Evolutionary conservation across 2,329 filamentous ascomycete species (phyloP).

Genomic region (Apiospora rasikravindrae): DNA sequence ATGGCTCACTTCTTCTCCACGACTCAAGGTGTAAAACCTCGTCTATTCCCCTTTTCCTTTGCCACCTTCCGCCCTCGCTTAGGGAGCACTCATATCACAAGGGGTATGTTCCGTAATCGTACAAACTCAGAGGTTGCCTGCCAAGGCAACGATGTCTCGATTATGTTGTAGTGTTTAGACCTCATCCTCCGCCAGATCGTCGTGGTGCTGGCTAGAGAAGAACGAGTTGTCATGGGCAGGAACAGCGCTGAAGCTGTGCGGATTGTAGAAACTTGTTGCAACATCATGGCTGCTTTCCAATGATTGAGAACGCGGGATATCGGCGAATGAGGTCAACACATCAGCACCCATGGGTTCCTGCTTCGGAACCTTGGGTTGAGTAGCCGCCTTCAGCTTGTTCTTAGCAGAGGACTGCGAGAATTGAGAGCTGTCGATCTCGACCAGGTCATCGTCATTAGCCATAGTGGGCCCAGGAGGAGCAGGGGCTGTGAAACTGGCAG

Average conservation of each 20-base stretch:
- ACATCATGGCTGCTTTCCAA: background rate
- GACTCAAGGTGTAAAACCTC: background rate
- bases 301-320: background rate
- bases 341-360: conserved; percentile 20
- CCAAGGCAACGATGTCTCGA: background rate
- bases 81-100: background rate
- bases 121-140: background rate
- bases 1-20: background rate
- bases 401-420: conserved; percentile 18
- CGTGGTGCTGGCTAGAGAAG: conserved; percentile 25
- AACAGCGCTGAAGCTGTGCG: conserved; percentile 24
- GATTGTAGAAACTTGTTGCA: conserved; percentile 29
- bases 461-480: background rate
- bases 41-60: background rate
- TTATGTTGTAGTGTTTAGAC: conserved; percentile 32
- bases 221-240: conserved; percentile 23
- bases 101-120: background rate
- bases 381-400: conserved; percentile 4
- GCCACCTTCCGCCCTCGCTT: background rate
- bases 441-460: conserved; percentile 21
- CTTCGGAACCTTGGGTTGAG: conserved; percentile 34
- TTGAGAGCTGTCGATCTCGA: conserved; percentile 20
- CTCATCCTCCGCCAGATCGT: conserved; percentile 43
- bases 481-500: background rate
- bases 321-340: background rate